phyloP scores from a whole-genome alignment of 768 basidiomycete genomes.

The Podaxis mareebaensis region DNA sequence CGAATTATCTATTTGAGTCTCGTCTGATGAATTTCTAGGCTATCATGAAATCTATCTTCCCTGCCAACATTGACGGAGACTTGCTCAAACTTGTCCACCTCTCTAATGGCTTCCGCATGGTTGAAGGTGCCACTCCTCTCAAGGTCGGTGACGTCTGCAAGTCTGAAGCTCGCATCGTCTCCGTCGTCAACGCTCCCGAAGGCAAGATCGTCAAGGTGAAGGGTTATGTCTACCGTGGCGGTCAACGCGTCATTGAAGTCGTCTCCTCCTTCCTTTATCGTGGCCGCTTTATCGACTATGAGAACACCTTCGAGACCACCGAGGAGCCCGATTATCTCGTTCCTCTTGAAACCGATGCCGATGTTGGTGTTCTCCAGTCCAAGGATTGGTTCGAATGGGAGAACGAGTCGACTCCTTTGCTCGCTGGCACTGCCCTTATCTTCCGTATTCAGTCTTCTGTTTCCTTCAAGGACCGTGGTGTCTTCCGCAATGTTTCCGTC shows the following conservation, averaged over 20 bases:
- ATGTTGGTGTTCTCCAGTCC: slow-evolving; percentile 86
- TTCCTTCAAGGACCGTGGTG: slow-evolving; percentile 88
- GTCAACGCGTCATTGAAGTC: slow-evolving; percentile 87
- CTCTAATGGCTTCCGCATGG: slow-evolving; percentile 92
- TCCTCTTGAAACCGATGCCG: slow-evolving; percentile 70
- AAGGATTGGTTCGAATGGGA: slow-evolving; percentile 99
- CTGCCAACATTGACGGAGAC: slow-evolving; percentile 87
- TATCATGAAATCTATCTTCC: slow-evolving; percentile 99
- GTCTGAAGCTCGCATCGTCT: slow-evolving; percentile 84
- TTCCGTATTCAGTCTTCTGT: slow-evolving; percentile 89
- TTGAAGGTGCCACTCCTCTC: slow-evolving; percentile 76
- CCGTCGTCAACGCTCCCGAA: slow-evolving; percentile 85
- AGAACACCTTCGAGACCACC: slow-evolving; percentile 93
- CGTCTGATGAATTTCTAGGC: slow-evolving; percentile 51
- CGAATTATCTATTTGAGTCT: slow-evolving; percentile 10
- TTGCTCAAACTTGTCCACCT: slow-evolving; percentile 95
- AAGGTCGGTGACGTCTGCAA: slow-evolving; percentile 87
- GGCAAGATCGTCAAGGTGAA: slow-evolving; percentile 94
- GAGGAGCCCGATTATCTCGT: slow-evolving; percentile 90
- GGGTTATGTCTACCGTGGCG: slow-evolving; percentile 76
- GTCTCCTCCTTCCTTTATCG: slow-evolving; percentile 96
- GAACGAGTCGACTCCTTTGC: slow-evolving; percentile 74
- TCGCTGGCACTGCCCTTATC: slow-evolving; percentile 79
- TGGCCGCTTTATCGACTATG: slow-evolving; percentile 89
- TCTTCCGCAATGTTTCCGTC: slow-evolving; percentile 79